Evolutionary conservation across 2,329 filamentous ascomycete genomes (phyloP).

Genomic region (Fusarium sp.): DNA sequence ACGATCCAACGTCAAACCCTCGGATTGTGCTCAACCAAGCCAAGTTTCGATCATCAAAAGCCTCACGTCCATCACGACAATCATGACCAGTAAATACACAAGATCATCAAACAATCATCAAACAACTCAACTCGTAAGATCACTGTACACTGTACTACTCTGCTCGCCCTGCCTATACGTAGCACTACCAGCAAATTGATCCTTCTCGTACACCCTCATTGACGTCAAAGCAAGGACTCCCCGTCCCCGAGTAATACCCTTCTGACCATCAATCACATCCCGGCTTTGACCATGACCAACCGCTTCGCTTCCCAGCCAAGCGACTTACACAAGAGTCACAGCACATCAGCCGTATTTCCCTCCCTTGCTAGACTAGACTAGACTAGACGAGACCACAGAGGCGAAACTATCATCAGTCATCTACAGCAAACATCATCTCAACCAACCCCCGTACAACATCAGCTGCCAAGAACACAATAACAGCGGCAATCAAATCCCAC

Average conservation of each 20-base stretch:
- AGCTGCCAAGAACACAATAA: background rate
- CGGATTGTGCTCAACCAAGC: slow-evolving; percentile 6
- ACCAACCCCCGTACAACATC: slow-evolving; percentile 4
- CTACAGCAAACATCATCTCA: slow-evolving; percentile 17
- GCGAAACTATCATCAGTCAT: background rate
- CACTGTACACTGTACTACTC: background rate
- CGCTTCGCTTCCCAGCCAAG: slow-evolving; percentile 16
- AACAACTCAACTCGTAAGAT: background rate
- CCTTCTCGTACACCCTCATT: slow-evolving; percentile 6
- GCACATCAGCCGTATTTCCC: slow-evolving; percentile 13
- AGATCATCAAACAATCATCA: slow-evolving; percentile 6
- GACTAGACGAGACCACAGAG: background rate
- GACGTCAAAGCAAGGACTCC: slow-evolving; percentile 22
- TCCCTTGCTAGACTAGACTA: background rate
- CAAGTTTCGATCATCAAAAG: slow-evolving; percentile 26
- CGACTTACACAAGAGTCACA: slow-evolving; percentile 22
- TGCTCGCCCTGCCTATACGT: slow-evolving; percentile 20
- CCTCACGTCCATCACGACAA: slow-evolving; percentile 21
- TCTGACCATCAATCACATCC: slow-evolving; percentile 3
- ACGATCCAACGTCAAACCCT: slow-evolving; percentile 1
- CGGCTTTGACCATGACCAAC: slow-evolving; percentile 9
- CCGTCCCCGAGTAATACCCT: slow-evolving; percentile 4
- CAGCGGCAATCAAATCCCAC: slow-evolving; percentile 5
- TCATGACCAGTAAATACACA: background rate
- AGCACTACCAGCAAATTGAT: background rate